phyloP scores from a whole-genome alignment of 257 asterid genomes.

The Solanum lycopersicoides region DNA sequence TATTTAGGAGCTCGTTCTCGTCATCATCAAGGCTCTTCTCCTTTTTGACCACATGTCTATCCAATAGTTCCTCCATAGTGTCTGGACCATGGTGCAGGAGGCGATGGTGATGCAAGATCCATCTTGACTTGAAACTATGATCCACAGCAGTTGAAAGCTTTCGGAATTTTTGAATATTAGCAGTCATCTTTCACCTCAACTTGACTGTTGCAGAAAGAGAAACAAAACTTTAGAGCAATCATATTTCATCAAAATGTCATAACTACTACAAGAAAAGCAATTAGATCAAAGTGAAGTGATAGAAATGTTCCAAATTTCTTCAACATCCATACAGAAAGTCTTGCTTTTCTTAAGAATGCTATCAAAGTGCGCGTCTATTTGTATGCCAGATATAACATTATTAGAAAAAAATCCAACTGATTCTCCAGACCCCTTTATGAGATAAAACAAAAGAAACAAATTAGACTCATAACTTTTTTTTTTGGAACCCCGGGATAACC shows the following conservation, averaged over 20 bases:
- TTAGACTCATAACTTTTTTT: too few relatives aligned
- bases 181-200: slow-evolving; percentile 9
- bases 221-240: background rate
- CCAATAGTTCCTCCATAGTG: slow-evolving; percentile 81
- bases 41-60: slow-evolving; percentile 56
- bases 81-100: slow-evolving; percentile 80
- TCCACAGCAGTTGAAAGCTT: slow-evolving; percentile 15
- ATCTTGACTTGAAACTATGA: slow-evolving; percentile 7
- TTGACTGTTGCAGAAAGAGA: background rate
- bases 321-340: background rate
- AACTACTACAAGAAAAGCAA: background rate
- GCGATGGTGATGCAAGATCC: slow-evolving; percentile 1
- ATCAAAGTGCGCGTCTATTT: background rate
- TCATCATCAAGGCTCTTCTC: slow-evolving; percentile 43
- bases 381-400: background rate
- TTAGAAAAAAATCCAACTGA: background rate
- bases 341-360: background rate
- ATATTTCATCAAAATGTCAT: background rate
- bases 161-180: slow-evolving; percentile 15
- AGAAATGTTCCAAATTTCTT: background rate
- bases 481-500: too few relatives aligned
- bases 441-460: background rate
- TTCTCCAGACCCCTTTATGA: background rate
- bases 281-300: background rate
- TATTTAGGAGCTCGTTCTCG: slow-evolving; percentile 42